phyloP scores from a whole-genome alignment of 495 filamentous ascomycete species.

The Aspergillus diversus region DNA sequence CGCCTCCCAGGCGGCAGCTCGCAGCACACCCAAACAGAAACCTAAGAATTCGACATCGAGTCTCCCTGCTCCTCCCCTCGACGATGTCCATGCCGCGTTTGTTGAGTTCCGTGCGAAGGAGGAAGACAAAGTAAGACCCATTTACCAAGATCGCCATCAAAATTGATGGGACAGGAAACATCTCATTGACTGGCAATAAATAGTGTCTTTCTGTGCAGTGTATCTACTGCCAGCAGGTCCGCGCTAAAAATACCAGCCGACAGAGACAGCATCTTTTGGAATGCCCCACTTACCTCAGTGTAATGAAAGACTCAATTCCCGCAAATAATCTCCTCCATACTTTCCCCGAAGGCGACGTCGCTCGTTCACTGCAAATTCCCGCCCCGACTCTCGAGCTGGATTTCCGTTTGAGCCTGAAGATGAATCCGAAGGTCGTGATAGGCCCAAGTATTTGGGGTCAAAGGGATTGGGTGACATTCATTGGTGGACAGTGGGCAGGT shows the following conservation, averaged over 20 bases:
- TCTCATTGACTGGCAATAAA: slow-evolving; percentile 4
- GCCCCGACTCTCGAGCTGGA: slow-evolving; percentile 61
- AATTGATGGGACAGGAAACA: background rate
- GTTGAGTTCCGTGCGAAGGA: slow-evolving; percentile 62
- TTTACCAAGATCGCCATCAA: background rate
- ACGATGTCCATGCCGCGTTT: slow-evolving; percentile 59
- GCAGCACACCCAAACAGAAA: slow-evolving; percentile 50
- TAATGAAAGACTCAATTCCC: slow-evolving; percentile 62
- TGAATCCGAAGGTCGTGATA: slow-evolving; percentile 60
- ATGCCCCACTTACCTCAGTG: slow-evolving; percentile 58
- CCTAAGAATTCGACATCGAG: slow-evolving; percentile 41
- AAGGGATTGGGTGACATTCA: slow-evolving; percentile 60
- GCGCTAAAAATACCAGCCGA: slow-evolving; percentile 60
- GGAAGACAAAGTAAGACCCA: slow-evolving; percentile 55
- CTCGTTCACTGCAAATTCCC: slow-evolving; percentile 56
- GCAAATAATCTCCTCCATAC: slow-evolving; percentile 60
- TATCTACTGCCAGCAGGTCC: slow-evolving; percentile 61
- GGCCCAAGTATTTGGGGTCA: slow-evolving; percentile 58
- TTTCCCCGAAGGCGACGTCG: slow-evolving; percentile 57
- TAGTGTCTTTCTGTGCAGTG: slow-evolving; percentile 62
- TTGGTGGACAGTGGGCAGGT: slow-evolving; percentile 63
- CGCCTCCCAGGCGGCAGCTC: slow-evolving; percentile 34
- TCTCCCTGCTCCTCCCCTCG: slow-evolving; percentile 50
- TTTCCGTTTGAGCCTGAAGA: slow-evolving; percentile 64
- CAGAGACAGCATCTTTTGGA: slow-evolving; percentile 59